A percentile compares a stretch with the other conserved stretches of the same genome.
phyloP scores from a whole-genome alignment of 2,329 filamentous ascomycete species.

The Xylariaceae sp. region DNA sequence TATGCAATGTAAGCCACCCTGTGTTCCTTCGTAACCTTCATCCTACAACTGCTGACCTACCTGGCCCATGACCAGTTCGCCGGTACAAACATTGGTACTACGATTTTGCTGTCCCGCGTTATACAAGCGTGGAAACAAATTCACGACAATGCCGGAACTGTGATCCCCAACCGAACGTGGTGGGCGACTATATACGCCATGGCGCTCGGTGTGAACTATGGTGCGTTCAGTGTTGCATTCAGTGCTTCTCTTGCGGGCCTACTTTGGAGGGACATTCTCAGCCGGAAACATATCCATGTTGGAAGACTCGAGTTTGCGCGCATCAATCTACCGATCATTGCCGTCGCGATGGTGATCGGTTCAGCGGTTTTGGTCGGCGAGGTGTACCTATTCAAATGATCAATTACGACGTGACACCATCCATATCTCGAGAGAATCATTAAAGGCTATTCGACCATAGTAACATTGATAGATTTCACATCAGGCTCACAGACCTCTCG shows the following conservation, averaged over 20 bases:
- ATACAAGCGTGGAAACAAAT: conserved; percentile 68
- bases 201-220: conserved; percentile 73
- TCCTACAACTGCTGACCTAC: not conserved
- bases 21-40: not conserved
- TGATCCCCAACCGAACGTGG: conserved; percentile 64
- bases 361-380: conserved; percentile 53
- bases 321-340: conserved; percentile 69
- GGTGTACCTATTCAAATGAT: conserved; percentile 48
- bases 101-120: conserved; percentile 68
- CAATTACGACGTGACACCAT: too few species aligned
- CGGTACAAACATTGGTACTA: conserved; percentile 74
- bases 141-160: conserved; percentile 41
- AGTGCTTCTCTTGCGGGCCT: conserved; percentile 70
- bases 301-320: conserved; percentile 62
- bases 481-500: too few species aligned
- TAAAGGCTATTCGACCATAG: too few species aligned
- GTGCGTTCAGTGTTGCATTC: conserved; percentile 70
- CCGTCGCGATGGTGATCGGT: conserved; percentile 60
- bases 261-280: conserved; percentile 69
- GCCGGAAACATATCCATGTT: conserved; percentile 66
- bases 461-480: too few species aligned
- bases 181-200: conserved; percentile 74
- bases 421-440: too few species aligned
- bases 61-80: conserved; percentile 54
- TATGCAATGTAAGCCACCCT: conserved; percentile 63